Evolutionary conservation across 768 basidiomycete species (phyloP).

Genomic region (Rhizopogon salebrosus): DNA sequence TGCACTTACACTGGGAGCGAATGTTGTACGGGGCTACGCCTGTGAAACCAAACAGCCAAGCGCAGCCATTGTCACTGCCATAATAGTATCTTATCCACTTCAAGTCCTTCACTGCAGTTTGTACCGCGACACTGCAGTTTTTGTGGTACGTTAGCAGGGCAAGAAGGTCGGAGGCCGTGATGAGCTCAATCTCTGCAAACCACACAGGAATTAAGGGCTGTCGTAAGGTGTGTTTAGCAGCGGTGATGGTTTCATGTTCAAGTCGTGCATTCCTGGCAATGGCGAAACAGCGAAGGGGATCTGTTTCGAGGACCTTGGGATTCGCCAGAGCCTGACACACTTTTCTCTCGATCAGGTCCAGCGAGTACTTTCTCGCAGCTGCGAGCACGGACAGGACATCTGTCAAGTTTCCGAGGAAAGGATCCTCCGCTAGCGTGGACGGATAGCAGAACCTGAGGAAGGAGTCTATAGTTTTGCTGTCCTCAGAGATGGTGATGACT

Average conservation of each 20-base stretch:
- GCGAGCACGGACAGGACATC: slow-evolving; percentile 15
- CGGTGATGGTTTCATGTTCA: slow-evolving; percentile 16
- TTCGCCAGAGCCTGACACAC: slow-evolving; percentile 13
- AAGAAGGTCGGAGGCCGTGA: slow-evolving; percentile 16
- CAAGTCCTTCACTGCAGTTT: background rate
- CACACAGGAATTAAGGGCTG: slow-evolving; percentile 13
- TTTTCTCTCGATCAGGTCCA: slow-evolving; percentile 4
- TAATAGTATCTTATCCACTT: slow-evolving; percentile 11
- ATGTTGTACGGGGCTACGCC: background rate
- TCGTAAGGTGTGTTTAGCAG: slow-evolving; percentile 18
- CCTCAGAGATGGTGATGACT: slow-evolving; percentile 15
- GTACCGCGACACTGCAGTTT: background rate
- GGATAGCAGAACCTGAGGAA: slow-evolving; percentile 24
- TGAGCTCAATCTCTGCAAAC: slow-evolving; percentile 16
- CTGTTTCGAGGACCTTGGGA: slow-evolving; percentile 8
- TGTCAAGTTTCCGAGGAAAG: slow-evolving; percentile 13
- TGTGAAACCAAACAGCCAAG: slow-evolving; percentile 7
- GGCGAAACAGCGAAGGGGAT: slow-evolving; percentile 22
- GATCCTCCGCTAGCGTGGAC: slow-evolving; percentile 13
- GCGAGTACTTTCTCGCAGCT: slow-evolving; percentile 22
- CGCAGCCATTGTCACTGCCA: background rate
- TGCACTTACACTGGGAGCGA: background rate
- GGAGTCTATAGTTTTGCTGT: slow-evolving; percentile 8
- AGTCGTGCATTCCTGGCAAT: slow-evolving; percentile 20
- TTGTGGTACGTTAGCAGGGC: slow-evolving; percentile 9